Base-by-base conservation (phyloP, 148 eudicot species). In the Polygonum aviculare region DNA sequence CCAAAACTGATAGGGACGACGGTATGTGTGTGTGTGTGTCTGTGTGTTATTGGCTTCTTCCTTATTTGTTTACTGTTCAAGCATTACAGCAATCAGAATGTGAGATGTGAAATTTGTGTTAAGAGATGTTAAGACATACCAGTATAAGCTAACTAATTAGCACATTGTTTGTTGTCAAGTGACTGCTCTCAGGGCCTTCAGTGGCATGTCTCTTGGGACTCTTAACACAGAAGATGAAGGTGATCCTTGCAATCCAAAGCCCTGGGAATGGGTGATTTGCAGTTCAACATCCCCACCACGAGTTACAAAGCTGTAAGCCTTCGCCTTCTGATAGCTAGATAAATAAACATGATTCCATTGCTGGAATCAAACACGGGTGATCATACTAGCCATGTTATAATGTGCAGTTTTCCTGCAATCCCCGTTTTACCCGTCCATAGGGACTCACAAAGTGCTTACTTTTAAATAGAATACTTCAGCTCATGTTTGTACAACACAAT, bases 261-360 rank as follows among this genome's bases (percentile, higher is more conserved):
- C 51, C 31, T 95, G 99, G 99, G 91, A 86, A 12, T 95, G 97
- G 97, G 93, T 92, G 76, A 78, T 73, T 65, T 95, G 99, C 84
- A 90, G 96, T 89, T 76, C 87, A 39, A 76, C 80, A 33, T 65
- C 79, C 71, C 94, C 96, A 74, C 94, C 96, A 39, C 86, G 94
- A 80, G 85, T 95, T 49, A 86, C 91, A 75, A 83, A 86, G 83
- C 82, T 95, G 99, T 90, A 79, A 92, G 97, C 84, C 73, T 12
- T 54, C 78, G 35, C 14, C n/a, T 4, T 15, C 41, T 22, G 9
- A 59, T 36, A 59, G 26, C 1, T 1, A 55, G 3, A 3, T 12
- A 1, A 16, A 55, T n/a, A 55, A 15, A 5, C n/a, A 51, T n/a
- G 3, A 51, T 9, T 45, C 48, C 8, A 4, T 41, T 5, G 5